Evolutionary conservation across 2,329 filamentous ascomycete genomes (phyloP), one percentile per base, ranked within the genome.

Genomic region (Colletotrichum melonis): DNA sequence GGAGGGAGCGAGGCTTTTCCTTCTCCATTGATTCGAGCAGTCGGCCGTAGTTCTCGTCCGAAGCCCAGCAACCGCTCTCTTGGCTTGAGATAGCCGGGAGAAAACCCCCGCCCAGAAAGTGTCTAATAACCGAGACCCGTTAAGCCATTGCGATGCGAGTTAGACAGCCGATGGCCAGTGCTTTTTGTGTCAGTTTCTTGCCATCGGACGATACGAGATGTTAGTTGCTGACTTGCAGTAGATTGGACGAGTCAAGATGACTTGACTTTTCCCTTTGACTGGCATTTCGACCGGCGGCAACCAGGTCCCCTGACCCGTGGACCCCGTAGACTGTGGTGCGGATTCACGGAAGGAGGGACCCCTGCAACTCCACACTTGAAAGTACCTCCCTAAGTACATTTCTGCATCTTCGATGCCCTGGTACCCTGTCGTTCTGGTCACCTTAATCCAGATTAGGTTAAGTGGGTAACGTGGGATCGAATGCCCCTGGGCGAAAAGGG

Each of bases 191-290:
- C 46, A 49, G 59, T 24, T 65, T 42, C 46, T 38, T 38, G 55
- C 56, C 49, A 59, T 56, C 54, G 38, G 24, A 63, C 11, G 24
- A 62, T 58, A 66, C 71, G 60, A 71, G 55, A 55, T 28, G 16
- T 26, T 28, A 54, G 19, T n/a, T 19, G 16, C 38, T 42, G 16
- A 49, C 19, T 49, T 22, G 16, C 26, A 54, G n/a, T 55, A 74
- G 49, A 72, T 67, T 42, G 72, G 57, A 74, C 56, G 68, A 72
- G 68, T 71, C 67, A 72, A 56, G 35, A 57, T 16, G 19, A n/a
- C 42, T 49, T 24, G 62, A 35, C 35, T 35, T 28, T 72, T 62
- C 11, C 24, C 63, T 42, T 67, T 58, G 28, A 56, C 55, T 60
- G 42, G 19, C 42, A 49, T 49, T 19, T 8, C 42, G 42, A 49